phyloP scores from a whole-genome alignment of 768 basidiomycete species.

The Aureoboletus auriporus region DNA sequence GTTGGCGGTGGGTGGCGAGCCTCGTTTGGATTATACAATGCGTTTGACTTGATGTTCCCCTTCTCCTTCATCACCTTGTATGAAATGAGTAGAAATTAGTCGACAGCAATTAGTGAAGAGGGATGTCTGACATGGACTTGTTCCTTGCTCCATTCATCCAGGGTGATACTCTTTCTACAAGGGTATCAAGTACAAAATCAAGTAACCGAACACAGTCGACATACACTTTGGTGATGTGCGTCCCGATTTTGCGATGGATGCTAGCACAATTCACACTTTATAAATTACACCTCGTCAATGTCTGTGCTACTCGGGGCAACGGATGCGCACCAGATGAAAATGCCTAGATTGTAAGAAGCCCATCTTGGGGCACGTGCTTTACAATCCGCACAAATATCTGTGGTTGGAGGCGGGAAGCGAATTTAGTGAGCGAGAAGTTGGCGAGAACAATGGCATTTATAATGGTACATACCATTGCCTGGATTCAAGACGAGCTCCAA shows the following conservation, averaged over 20 bases:
- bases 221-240: slow-evolving; percentile 91
- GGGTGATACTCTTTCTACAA: slow-evolving; percentile 78
- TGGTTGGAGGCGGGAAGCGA: slow-evolving; percentile 6
- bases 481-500: slow-evolving; percentile 66
- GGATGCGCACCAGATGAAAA: slow-evolving; percentile 73
- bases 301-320: neutral
- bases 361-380: slow-evolving; percentile 83
- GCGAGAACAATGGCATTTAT: neutral
- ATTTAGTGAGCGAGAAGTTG: neutral
- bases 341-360: slow-evolving; percentile 86
- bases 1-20: slow-evolving; percentile 76
- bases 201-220: slow-evolving; percentile 22
- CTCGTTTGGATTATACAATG: slow-evolving; percentile 81
- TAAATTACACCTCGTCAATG: slow-evolving; percentile 7
- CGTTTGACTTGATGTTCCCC: slow-evolving; percentile 82
- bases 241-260: slow-evolving; percentile 92
- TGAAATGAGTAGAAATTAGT: slow-evolving; percentile 11
- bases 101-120: slow-evolving; percentile 1
- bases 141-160: slow-evolving; percentile 86
- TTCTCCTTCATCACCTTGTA: slow-evolving; percentile 69
- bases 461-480: slow-evolving; percentile 64
- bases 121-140: slow-evolving; percentile 68
- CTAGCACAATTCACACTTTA: slow-evolving; percentile 81
- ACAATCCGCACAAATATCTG: slow-evolving; percentile 92
- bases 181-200: slow-evolving; percentile 3